Evolutionary conservation across 768 basidiomycete species (phyloP).

Genomic region (Suillus subalutaceus): DNA sequence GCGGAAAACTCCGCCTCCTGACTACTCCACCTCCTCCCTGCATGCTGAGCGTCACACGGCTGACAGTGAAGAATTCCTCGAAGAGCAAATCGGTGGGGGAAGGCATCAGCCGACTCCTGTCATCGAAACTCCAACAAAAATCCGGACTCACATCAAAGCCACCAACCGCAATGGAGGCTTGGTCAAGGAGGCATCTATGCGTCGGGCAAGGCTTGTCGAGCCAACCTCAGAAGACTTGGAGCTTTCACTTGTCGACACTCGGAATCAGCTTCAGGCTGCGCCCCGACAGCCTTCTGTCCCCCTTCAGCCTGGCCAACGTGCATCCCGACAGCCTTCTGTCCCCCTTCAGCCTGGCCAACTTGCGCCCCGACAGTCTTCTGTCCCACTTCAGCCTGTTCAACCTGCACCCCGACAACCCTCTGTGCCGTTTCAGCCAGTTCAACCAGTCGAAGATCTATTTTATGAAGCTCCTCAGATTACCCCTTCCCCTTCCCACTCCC

Average conservation of each 20-base stretch:
- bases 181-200: neutral
- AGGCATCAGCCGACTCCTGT: neutral
- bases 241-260: neutral
- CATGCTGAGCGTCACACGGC: neutral
- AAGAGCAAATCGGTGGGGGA: neutral
- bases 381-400: neutral
- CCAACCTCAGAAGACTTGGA: neutral
- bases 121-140: neutral
- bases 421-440: neutral
- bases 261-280: too few species aligned
- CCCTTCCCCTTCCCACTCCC: neutral
- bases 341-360: too few species aligned
- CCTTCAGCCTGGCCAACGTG: too few species aligned
- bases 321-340: too few species aligned
- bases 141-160: neutral
- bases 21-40: too few species aligned
- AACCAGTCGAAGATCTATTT: neutral
- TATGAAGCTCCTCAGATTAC: neutral
- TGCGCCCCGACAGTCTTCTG: neutral
- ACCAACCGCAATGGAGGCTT: neutral
- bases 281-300: too few species aligned
- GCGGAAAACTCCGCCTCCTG: too few species aligned
- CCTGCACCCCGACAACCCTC: neutral
- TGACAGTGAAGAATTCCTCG: neutral
- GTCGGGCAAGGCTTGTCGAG: neutral